phyloP scores from a whole-genome alignment of 352 stramenopile genomes.

The Phytophthora boehmeriae region DNA sequence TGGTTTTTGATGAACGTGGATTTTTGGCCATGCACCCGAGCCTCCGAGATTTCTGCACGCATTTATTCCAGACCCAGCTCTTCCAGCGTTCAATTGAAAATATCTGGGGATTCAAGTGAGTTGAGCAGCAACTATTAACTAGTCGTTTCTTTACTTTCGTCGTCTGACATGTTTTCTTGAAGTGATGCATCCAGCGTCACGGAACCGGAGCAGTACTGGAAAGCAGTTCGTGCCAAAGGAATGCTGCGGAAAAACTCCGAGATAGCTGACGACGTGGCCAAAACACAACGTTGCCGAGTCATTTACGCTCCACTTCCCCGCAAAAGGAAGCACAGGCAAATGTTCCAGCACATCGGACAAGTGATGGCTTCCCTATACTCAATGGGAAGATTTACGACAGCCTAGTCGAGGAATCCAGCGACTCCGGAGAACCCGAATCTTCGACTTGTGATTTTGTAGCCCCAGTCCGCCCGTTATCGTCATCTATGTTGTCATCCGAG shows the following conservation, averaged over 20 bases:
- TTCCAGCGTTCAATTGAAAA: conserved; percentile 76
- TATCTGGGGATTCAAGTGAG: conserved; percentile 26
- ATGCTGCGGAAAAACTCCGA: conserved; percentile 54
- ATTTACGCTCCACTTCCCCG: conserved; percentile 37
- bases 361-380: conserved; percentile 39
- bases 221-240: conserved; percentile 44
- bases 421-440: conserved; percentile 13
- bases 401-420: conserved; percentile 28
- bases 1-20: conserved; percentile 58
- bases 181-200: conserved; percentile 16
- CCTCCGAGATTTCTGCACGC: conserved; percentile 63
- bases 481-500: conserved; percentile 12
- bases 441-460: conserved; percentile 10
- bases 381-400: conserved; percentile 39
- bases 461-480: conserved; percentile 15
- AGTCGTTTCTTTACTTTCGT: neutral
- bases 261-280: conserved; percentile 33
- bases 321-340: neutral
- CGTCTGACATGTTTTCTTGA: conserved; percentile 19
- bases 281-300: conserved; percentile 37
- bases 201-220: conserved; percentile 56
- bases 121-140: neutral
- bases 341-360: neutral
- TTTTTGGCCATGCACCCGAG: conserved; percentile 65
- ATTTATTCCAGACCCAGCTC: conserved; percentile 78